Base-by-base conservation (phyloP, 2,329 filamentous ascomycete species). In the Sporothrix protearum region DNA sequence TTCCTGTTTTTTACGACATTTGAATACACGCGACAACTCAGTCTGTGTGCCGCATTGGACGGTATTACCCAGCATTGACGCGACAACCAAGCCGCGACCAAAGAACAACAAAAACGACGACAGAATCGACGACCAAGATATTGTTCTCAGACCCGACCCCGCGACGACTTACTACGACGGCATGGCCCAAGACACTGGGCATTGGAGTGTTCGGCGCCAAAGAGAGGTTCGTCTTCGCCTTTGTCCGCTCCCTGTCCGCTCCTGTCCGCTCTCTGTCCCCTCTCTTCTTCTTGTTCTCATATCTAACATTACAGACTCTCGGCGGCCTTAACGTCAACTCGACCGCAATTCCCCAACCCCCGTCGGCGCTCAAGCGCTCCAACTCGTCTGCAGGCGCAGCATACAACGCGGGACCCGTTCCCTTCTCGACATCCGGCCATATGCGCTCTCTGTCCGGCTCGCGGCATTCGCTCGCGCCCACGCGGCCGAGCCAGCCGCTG, bases 351-450 rank as follows among this genome's bases (percentile, higher is more conserved):
- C 96, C 96, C 25, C 93, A 97, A 82, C 95, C 96, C 9, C 87
- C 92, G 36, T 98, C 95, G 53, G 93, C 94, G 53, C 91, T 99
- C 87, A 99, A 99, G 84, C 92, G 96, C 80, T 92, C 92, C 39
- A 96, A 90, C 78, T 94, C 93, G 76, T 89, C 89, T 74, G 88
- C 88, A 77, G 86, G 88, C 73, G 86, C 87, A 74, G 88, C 89
- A 77, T 86, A 88, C 72, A 55, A 36, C 63, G 59, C 39, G 49
- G 86, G 87, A 77, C 84, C 85, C 72, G 68, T 70, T 7, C 88
- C 87, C 61, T 91, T 88, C 77, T 89, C 89, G 71, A 39, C 73
- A 9, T 85, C 86, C 70, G 89, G 91, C 79, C 92, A 97, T 84
- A 89, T 85, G 76, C 93, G 95, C 76, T 93, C 93, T 36, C 88